Base-by-base conservation (phyloP, 116 monocot genomes). In the Papilionanthe hybrid region DNA sequence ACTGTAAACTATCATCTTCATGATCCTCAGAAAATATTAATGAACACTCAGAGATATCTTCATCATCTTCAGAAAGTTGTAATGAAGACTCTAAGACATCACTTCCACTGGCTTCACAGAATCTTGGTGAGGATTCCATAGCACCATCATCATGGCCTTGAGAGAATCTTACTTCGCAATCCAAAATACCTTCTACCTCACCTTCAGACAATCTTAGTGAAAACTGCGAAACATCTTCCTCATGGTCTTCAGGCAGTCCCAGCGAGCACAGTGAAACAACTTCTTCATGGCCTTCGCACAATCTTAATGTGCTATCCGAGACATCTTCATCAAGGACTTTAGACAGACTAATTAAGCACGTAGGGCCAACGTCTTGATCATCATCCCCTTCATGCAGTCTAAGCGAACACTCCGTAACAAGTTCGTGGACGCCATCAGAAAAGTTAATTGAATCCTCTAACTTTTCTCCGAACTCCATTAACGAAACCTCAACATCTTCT, bases 11-110 rank as follows among this genome's bases (percentile, higher is more conserved):
- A 66, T 37, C 37, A n/a, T 49, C 22, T 60, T 81, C 81, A 28
- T 60, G 32, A 45, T 71, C 84, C 25, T 86, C 83, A 9, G 75
- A 77, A n/a, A 83, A 82, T 27, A 49, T 28, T 7, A 75, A 49
- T 28, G 75, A 75, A 49, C 49, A 75, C 27, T 75, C 75, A 1
- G 47, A 27, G 50, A 48, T 47, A 75, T 15, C 75, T 12, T 75
- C 75, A 12, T 49, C 25, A 50, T 50, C 75, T 75, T 75, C 75
- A 48, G 75, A 75, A 3, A 50, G 28, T 75, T 17, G 19, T 4
- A 13, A 25, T 28, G 49, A 75, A 49, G 49, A 3, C 23, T 50
- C 75, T 23, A 49, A 75, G 49, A 50, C 75, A 47, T 49, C 75
- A 12, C 27, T 42, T 75, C 27, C 75, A 75, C 28, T n/a, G 11